Evolutionary conservation across 2,329 filamentous ascomycete genomes (phyloP), one percentile per base, ranked within the genome.

Genomic region (Didymella glomerata): DNA sequence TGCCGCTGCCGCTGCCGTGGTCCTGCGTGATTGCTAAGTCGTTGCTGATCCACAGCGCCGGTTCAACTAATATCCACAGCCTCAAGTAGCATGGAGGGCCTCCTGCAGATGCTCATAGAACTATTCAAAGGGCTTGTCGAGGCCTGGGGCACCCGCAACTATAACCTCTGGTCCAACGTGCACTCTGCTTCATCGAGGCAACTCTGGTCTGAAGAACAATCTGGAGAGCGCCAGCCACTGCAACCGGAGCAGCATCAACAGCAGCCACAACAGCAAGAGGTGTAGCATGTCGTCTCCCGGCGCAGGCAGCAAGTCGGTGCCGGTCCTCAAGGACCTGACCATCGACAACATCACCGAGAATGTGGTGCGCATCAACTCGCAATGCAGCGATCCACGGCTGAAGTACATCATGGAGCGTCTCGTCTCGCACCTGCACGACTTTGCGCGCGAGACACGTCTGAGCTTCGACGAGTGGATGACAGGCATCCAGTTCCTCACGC

Each of bases 331-430:
- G 72, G 87, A 93, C 77, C 82, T 93, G 34, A 92, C 88, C 1
- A 89, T 89, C 65, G 89, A 92, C 71, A 93, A 93, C 77, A 93
- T 93, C 76, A 93, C 90, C 54, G 85, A 89, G 49, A 92, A 93
- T 70, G 88, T 60, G 30, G 83, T 89, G 71, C 81, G 83, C 45
- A 92, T 93, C 77, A 94, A 94, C 79, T 89, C 89, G 10, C 85
- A 88, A 79, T 86, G 86, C 68, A 73, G 81, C 10, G 83, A 92
- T 69, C 80, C 83, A 22, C 85, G 91, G 20, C 79, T 91, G 61
- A 89, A 86, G 62, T 93, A 91, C 74, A 76, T 95, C 45, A 84
- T 94, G 73, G 86, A 90, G 68, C 83, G 89, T 18, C 83, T 93
- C 14, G 89, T 93, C 47, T 85, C 86, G 13, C 91, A 95, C 77